Evolutionary conservation across 306 rosid genomes (phyloP).

Genomic region (Canavalia gladiata): DNA sequence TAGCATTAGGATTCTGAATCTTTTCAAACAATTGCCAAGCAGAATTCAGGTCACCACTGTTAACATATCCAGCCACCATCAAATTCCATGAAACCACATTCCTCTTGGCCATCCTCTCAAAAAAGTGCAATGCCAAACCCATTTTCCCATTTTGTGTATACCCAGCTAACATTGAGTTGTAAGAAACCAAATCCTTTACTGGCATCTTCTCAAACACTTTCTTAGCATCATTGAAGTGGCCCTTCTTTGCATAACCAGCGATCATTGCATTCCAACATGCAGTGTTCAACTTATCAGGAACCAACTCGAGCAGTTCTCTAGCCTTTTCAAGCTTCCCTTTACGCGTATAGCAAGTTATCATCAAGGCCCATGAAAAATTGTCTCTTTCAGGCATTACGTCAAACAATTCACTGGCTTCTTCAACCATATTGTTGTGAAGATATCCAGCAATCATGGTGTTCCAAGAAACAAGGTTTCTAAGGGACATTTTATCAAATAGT

Average conservation of each 20-base stretch:
- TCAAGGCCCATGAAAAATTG: constrained; percentile 76
- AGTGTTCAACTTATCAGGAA: constrained; percentile 71
- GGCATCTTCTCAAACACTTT: constrained; percentile 73
- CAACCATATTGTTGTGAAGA: constrained; percentile 64
- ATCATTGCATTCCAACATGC: constrained; percentile 87
- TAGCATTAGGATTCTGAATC: constrained; percentile 66
- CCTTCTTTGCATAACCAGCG: constrained; percentile 79
- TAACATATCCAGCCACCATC: constrained; percentile 76
- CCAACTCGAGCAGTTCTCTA: constrained; percentile 63
- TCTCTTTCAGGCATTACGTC: constrained; percentile 71
- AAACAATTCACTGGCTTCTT: constrained; percentile 69
- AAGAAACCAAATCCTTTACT: constrained; percentile 73
- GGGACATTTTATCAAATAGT: constrained; percentile 74
- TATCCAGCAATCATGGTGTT: constrained; percentile 83
- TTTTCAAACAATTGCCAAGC: constrained; percentile 71
- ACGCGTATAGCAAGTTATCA: constrained; percentile 77
- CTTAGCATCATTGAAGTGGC: constrained; percentile 67
- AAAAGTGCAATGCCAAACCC: constrained; percentile 63
- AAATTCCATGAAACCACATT: constrained; percentile 84
- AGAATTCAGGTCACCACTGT: constrained; percentile 70
- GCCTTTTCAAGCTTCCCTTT: constrained; percentile 78
- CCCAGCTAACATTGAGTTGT: constrained; percentile 82
- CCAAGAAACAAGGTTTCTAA: constrained; percentile 78
- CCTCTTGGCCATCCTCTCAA: constrained; percentile 69
- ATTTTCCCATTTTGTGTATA: constrained; percentile 78